Evolutionary conservation across 306 rosid species (phyloP), one percentile per base, ranked within the genome.

Genomic region (Vigna reflexopilosa): DNA sequence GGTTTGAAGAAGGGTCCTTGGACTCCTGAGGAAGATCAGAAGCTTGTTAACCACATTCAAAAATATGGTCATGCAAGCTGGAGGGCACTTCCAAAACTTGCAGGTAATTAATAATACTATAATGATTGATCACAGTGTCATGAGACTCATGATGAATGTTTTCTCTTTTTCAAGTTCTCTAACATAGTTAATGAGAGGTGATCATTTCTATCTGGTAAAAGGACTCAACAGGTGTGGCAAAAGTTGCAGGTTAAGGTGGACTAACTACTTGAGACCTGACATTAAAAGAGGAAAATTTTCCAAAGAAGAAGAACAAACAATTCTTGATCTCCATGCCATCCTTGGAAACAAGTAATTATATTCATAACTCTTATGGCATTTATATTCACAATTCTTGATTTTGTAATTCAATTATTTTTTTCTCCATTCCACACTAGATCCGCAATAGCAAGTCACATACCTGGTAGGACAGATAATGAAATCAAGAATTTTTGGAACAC

Each of bases 1-100:
- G 86, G 86, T 13, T 26, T 83, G 80, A 83, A 83, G 80, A 83
- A 78, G 67, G 86, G 86, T 0, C 86, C 86, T 47, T 83, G 86
- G 86, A 83, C 83, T 26, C 83, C 83, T 9, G 86, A 78, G 58
- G 86, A 83, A 67, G 86, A 83, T 50, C 67, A 66, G 1, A 83
- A 83, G 67, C 83, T 83, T 20, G 65, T 67, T 24, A 20, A 57
- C 45, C 55, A 72, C 80, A 72, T 83, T 67, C 34, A 66, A n/a
- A 56, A 73, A 38, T 42, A 78, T 66, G 86, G 86, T 17, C 86
- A 77, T 78, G 80, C 80, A 2, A 78, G 83, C 67, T 77, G 83
- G 86, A 77, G 83, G 4, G 66, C 86, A 6, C 80, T 83, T 70
- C 86, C 86, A n/a, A 83, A 83, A 73, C 86, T 72, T 11, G 82